phyloP scores from a whole-genome alignment of 78 protist genomes.

The Trichosphaerium sp. region DNA sequence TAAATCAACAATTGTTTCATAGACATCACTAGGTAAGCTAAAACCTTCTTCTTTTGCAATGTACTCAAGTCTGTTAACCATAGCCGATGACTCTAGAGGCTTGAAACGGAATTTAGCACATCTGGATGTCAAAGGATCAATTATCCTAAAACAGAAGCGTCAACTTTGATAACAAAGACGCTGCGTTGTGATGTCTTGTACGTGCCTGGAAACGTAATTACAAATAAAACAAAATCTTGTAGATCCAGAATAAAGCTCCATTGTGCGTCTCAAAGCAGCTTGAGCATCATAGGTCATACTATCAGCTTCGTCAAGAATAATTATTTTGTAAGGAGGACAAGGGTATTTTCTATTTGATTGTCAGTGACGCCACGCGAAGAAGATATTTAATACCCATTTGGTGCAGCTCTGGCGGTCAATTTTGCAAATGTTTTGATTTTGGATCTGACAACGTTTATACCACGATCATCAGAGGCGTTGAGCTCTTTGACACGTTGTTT shows the following conservation, averaged over 20 bases:
- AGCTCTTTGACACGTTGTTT: slow-evolving; percentile 79
- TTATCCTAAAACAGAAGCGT: slow-evolving; percentile 45
- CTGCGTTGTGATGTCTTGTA: too few species aligned
- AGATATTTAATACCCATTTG: slow-evolving; percentile 19
- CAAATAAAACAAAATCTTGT: slow-evolving; percentile 89
- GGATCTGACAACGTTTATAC: slow-evolving; percentile 83
- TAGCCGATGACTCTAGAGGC: slow-evolving; percentile 53
- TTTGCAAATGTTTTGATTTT: slow-evolving; percentile 86
- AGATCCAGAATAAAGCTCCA: slow-evolving; percentile 72
- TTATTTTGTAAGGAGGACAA: slow-evolving; percentile 82
- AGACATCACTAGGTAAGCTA: neutral
- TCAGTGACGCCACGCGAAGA: neutral
- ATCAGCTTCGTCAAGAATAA: slow-evolving; percentile 98
- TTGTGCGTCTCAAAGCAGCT: slow-evolving; percentile 78
- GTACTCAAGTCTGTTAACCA: slow-evolving; percentile 32
- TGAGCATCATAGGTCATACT: slow-evolving; percentile 95
- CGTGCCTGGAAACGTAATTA: slow-evolving; percentile 80
- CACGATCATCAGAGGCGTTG: slow-evolving; percentile 98
- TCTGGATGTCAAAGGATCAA: slow-evolving; percentile 94
- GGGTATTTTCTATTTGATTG: slow-evolving; percentile 38
- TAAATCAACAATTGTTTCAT: slow-evolving; percentile 12
- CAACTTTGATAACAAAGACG: neutral
- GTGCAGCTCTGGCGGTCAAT: slow-evolving; percentile 1
- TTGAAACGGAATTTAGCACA: slow-evolving; percentile 96
- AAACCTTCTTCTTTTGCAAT: slow-evolving; percentile 55